Conservation (phyloP, 2,329 filamentous ascomycete species). For the Fusarium ramigenum region DNA sequence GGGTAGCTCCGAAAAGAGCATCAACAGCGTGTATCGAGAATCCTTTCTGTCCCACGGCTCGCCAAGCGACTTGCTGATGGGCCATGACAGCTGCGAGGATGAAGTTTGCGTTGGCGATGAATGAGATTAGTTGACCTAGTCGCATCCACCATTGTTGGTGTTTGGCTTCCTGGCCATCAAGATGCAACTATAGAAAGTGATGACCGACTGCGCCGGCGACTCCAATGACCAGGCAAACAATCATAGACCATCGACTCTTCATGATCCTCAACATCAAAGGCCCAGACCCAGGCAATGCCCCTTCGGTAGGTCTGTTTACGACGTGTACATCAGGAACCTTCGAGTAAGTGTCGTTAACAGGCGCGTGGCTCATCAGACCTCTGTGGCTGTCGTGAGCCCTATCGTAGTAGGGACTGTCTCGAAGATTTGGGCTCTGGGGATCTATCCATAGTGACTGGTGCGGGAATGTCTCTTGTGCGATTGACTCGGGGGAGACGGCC, state of each 20-base stretch:
- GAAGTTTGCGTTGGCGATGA: constrained; percentile 24
- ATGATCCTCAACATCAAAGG: constrained; percentile 8
- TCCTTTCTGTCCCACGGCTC: constrained; percentile 5
- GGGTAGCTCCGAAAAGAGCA: constrained; percentile 25
- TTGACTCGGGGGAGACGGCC: background rate
- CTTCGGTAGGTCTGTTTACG: background rate
- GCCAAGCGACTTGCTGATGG: constrained; percentile 25
- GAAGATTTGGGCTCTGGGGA: constrained; percentile 14
- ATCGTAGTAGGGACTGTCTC: constrained; percentile 9
- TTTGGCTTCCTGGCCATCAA: constrained; percentile 6
- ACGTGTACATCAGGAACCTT: background rate
- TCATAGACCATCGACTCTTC: constrained; percentile 29
- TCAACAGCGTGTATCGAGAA: constrained; percentile 29
- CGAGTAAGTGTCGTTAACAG: background rate
- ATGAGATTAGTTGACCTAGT: constrained; percentile 17
- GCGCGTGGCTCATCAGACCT: background rate
- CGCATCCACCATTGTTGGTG: constrained; percentile 29
- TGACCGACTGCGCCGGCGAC: background rate
- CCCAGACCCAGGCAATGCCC: background rate
- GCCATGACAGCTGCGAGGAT: constrained; percentile 19
- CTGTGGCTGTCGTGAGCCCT: constrained; percentile 3
- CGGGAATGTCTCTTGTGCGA: background rate
- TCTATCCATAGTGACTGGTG: constrained; percentile 15
- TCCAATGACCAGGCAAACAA: constrained; percentile 12
- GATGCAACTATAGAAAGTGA: constrained; percentile 14